phyloP scores from a whole-genome alignment of 2,329 filamentous ascomycete species.

The Phialophora tarda region DNA sequence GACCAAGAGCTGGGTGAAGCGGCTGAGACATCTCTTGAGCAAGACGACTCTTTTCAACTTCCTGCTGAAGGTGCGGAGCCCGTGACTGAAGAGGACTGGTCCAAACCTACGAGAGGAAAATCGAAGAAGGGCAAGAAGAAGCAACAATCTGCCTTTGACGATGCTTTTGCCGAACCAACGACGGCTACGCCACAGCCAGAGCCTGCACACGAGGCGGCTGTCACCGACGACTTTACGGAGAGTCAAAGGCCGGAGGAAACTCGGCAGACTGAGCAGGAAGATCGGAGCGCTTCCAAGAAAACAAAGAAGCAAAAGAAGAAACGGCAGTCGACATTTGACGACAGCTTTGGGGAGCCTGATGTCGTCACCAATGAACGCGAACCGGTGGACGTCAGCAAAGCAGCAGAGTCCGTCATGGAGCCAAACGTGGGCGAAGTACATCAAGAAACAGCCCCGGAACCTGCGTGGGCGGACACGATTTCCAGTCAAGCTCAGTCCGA shows the following conservation, averaged over 20 bases:
- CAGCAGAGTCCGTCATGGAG: neutral
- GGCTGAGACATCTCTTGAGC: neutral
- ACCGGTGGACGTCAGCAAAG: neutral
- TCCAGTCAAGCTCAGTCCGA: neutral
- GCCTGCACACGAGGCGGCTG: neutral
- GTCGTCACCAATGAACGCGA: neutral
- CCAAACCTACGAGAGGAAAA: slow-evolving; percentile 40
- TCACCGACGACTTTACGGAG: neutral
- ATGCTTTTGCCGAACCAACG: neutral
- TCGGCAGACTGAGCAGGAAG: neutral
- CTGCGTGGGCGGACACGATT: neutral
- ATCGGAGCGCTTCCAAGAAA: neutral
- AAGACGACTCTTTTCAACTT: neutral
- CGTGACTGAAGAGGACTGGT: neutral
- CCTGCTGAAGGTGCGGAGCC: neutral
- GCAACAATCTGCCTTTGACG: neutral
- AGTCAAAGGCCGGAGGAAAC: neutral
- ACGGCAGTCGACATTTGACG: neutral
- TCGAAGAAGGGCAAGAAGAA: slow-evolving; percentile 35
- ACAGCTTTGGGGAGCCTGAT: neutral
- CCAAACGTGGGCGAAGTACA: neutral
- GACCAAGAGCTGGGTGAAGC: neutral
- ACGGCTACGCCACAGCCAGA: neutral
- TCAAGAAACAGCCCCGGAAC: neutral
- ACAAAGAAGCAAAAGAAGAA: neutral